Evolutionary conservation across 2,329 filamentous ascomycete species (phyloP).

Genomic region (Cladophialophora exuberans): DNA sequence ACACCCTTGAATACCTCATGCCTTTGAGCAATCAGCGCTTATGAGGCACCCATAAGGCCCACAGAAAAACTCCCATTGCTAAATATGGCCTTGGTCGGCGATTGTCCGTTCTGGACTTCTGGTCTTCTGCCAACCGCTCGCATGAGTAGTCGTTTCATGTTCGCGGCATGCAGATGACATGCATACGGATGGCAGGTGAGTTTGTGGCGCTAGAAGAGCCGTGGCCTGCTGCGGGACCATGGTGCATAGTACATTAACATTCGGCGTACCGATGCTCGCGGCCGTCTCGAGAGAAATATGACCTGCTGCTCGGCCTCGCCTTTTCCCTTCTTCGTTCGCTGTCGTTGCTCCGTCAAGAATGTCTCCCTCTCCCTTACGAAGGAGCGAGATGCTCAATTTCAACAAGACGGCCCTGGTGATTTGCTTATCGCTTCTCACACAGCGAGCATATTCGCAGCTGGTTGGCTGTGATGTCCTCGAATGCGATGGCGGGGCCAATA

Average conservation of each 20-base stretch:
- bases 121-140: conserved; percentile 6
- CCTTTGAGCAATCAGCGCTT: conserved; percentile 9
- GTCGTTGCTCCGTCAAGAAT: conserved; percentile 9
- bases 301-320: conserved; percentile 14
- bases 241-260: background rate
- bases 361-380: background rate
- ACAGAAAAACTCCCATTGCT: conserved; percentile 14
- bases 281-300: conserved; percentile 8
- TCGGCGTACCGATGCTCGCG: background rate
- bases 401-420: background rate
- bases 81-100: conserved; percentile 10
- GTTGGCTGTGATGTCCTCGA: conserved; percentile 23
- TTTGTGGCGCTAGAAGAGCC: background rate
- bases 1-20: background rate
- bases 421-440: conserved; percentile 4
- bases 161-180: conserved; percentile 12
- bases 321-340: background rate
- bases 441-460: conserved; percentile 3
- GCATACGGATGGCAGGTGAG: conserved; percentile 8
- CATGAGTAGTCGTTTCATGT: conserved; percentile 14
- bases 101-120: background rate
- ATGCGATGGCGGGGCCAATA: conserved; percentile 16
- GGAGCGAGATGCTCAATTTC: background rate
- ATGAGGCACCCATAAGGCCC: too few relatives aligned
- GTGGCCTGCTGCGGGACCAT: background rate